Base-by-base conservation (phyloP, 1,284 basidiomycete genomes). In the Coniferiporia sulphurascens region DNA sequence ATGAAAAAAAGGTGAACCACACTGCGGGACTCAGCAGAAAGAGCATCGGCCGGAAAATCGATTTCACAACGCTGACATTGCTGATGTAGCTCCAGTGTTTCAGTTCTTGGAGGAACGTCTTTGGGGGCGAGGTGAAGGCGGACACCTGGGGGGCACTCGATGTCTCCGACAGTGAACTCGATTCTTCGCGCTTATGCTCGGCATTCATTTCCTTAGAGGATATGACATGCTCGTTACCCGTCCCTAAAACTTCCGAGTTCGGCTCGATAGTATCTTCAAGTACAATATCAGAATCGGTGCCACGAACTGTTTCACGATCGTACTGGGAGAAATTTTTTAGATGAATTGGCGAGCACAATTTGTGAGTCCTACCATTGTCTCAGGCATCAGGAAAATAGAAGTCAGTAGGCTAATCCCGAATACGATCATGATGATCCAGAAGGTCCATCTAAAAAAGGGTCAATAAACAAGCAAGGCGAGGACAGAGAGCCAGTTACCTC, bases 11-110 rank as follows among this genome's bases (percentile, higher is more conserved):
- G 17, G 51, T 19, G 13, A 46, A 17, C 67, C 74, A 62, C 63
- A 77, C 76, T 45, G 76, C 73, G 2, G 76, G 75, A 6, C 75
- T 76, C 13, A 75, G 63, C 15, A 76, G 55, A 59, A 77, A 76
- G 12, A 75, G 74, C 60, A 77, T 70, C 1, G 76, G 76, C 9
- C 74, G 65, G 17, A 75, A 58, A 55, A 74, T 71, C 4, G 77
- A 64, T 63, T 65, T 74, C 52, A 72, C 64, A 8, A 76, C 51
- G 55, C 66, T 73, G 27, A 67, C 67, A 17, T 72, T 61, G 55
- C 69, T 74, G 32, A 27, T 32, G 19, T 56, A 56, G 21, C 54
- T 56, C 54, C 54, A 56, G 1, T 32, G 54, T 34, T 36, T 48
- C 32, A 56, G 45, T 48, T 56, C 54, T 36, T 56, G 22, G 34